Evolutionary conservation across 257 asterid genomes (phyloP), one percentile per base, ranked within the genome.

Genomic region (Paulownia fortunei): DNA sequence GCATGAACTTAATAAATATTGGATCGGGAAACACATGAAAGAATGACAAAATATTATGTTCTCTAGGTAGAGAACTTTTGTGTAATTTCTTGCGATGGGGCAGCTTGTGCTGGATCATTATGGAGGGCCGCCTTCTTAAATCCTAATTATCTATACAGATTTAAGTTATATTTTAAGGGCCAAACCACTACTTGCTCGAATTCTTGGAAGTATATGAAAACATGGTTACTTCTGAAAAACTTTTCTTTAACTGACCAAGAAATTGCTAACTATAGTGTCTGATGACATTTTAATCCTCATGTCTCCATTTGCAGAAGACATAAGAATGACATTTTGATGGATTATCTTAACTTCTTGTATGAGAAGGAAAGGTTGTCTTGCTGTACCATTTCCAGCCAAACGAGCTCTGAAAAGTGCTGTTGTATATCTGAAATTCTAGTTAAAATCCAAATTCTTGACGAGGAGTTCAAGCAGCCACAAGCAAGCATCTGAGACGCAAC

Each of bases 291-390:
- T 63, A 26, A 51, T 32, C 46, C 81, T 61, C 70, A 9, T 8
- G 30, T 39, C 41, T 83, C 70, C 74, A 59, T 79, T 60, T 54
- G 82, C 82, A 69, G 83, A 47, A 42, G 4, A 7, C 73, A 37
- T 56, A 1, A 51, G 69, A 46, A 62, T 8, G 66, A 63, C 56
- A 26, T 34, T 13, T 27, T 51, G 8, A 2, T 46, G 54, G 59
- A 46, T 13, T 36, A 18, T 59, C 42, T 24, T 34, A 18, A 16
- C 55, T 46, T 61, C 27, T 8, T 34, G 13, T 15, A 61, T 16
- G 26, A 42, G 72, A 65, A 42, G 46, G 30, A 66, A 27, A 37
- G 6, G 64, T 55, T 1, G 12, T 51, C 12, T 58, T 60, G 39
- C 37, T 30, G 72, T 21, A 32, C 15, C 12, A 13, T 39, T 6